Evolutionary conservation across 495 filamentous ascomycete genomes (phyloP).

Genomic region (Trypethelium eluteriae): DNA sequence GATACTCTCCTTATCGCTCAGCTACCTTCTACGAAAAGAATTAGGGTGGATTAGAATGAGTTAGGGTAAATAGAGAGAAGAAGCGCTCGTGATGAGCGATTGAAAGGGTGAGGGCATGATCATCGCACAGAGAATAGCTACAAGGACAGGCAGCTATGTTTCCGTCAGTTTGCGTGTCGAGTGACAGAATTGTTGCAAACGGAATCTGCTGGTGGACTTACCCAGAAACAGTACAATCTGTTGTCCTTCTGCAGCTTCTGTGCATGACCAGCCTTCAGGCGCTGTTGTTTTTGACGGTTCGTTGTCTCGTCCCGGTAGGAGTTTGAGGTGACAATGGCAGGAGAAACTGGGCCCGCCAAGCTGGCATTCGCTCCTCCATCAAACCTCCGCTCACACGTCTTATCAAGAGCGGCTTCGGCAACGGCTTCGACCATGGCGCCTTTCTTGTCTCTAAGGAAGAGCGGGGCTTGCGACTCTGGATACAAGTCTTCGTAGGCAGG

Average conservation of each 20-base stretch:
- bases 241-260: background rate
- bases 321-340: background rate
- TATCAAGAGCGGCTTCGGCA: conserved; percentile 57
- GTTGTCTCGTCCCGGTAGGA: background rate
- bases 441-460: conserved; percentile 49
- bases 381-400: conserved; percentile 55
- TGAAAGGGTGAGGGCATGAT: background rate
- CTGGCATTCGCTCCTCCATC: conserved; percentile 16
- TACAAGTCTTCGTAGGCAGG: conserved; percentile 79
- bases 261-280: background rate
- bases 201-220: background rate
- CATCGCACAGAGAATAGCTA: background rate
- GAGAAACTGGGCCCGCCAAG: background rate
- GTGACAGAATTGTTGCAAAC: background rate
- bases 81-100: background rate
- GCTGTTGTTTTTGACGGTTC: background rate
- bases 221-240: conserved; percentile 3
- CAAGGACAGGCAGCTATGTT: background rate
- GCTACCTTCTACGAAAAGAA: too few species aligned
- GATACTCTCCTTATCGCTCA: too few species aligned
- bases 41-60: too few species aligned
- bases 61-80: background rate
- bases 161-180: background rate
- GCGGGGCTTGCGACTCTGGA: conserved; percentile 43
- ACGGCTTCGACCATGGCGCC: conserved; percentile 52